Base-by-base conservation (phyloP, 345 rosid species). In the Acer negundo region DNA sequence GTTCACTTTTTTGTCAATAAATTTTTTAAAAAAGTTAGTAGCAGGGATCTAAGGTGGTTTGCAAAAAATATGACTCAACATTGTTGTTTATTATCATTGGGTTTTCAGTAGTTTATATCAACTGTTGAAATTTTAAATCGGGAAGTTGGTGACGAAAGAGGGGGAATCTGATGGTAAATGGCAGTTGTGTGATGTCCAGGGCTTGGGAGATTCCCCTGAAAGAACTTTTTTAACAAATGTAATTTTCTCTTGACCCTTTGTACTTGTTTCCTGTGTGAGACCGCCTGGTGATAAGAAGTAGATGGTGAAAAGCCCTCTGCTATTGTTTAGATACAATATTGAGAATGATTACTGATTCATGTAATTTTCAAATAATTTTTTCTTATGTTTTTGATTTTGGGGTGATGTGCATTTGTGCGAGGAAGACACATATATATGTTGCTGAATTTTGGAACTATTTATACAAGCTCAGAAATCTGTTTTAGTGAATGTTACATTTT, bases 371-470 rank as follows among this genome's bases (percentile, higher is more conserved):
- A 61, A 23, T 13, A 23, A 61, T 3, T 16, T 42, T 59, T 73
- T 59, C 15, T 31, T 59, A 20, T 59, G 62, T 22, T 61, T 73
- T 73, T 40, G 51, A 10, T 22, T 72, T 40, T 73, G 59, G 42
- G 16, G 6, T 67, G 1, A 67, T 67, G 51, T 61, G 84, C 23
- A 59, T 31, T 31, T 6, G 22, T 40, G 56, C 15, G 15, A 7
- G 38, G 40, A 16, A 17, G 35, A 7, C 24, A 24, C 5, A 49
- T 1, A 79, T 79, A 76, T 79, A 79, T 42, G 77, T 77, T 51
- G 15, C 62, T 26, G 40, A 26, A 13, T 20, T 16, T 70, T 70
- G 62, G 63, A 19, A 31, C 13, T 53, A 55, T n/a, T 71, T 26
- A 9, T 70, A n/a, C n/a, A 17, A 46, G 59, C 7, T 59, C 56